Evolutionary conservation across 352 stramenopile genomes (phyloP), one percentile per base, ranked within the genome.

Genomic region (Phytophthora syringae): DNA sequence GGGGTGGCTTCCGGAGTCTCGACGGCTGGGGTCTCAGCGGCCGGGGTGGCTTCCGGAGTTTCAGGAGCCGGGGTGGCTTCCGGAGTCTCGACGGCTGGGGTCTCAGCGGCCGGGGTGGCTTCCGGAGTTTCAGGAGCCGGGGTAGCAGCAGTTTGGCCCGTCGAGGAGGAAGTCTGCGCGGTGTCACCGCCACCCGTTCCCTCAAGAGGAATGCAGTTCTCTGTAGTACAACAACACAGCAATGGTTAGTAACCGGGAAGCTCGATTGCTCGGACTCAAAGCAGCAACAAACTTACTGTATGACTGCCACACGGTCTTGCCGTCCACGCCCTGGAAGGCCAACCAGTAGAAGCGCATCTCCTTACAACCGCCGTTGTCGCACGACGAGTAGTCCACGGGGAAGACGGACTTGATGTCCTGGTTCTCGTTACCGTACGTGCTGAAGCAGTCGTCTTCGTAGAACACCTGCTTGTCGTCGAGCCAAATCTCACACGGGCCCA

Each of bases 281-380:
- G 16, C 22, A 36, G 32, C 25, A 12, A 34, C 20, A 27, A 39
- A 48, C 55, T 55, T 64, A 64, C 55, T 76, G 63, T 76, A 76
- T 0, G 65, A 64, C 21, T 76, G 68, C 68, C 68, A 76, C 51
- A 69, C 52, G 7, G 63, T 71, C 50, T 72, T 52, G 16, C 45
- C 24, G 39, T 62, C 28, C 1, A 74, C 1, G 15, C 65, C 65
- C 47, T 76, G 68, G 58, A 76, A 69, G 3, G 68, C 68, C 39
- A 76, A 53, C 63, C 64, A 73, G 63, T 73, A 76, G 54, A 76
- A 76, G 7, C 68, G 63, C 63, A 72, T 60, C 40, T 60, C 40
- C 28, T 60, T 76, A 53, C 67, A 76, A 5, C 65, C 67, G 1
- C 48, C 50, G 3, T 51, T 59, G 5, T 54, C 48, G 42, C 69